Base-by-base conservation (phyloP, 257 asterid species). In the Coffea canephora region DNA sequence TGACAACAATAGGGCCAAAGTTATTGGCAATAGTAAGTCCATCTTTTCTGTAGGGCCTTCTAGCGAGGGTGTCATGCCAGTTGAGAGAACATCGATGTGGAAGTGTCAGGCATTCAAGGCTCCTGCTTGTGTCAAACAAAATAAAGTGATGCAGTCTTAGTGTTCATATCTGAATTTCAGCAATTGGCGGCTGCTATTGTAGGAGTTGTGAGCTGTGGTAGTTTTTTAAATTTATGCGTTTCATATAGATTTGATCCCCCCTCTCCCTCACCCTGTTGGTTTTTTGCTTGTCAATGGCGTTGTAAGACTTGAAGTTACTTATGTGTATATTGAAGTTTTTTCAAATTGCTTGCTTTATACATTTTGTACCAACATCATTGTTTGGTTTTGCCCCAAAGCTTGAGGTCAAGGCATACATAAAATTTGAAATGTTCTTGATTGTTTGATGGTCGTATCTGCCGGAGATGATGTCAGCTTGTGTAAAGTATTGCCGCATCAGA, bases 81-180 rank as follows among this genome's bases (percentile, higher is more conserved):
- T 78, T 55, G 97, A 90, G 87, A 90, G 87, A 89, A 43, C 90
- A 69, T 81, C 91, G 2, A 65, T 83, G 86, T 94, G 96, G 97
- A 92, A 94, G 89, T 94, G 97, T 70, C 96, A 92, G 82, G 81
- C 97, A 18, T 88, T 91, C 89, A 89, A 91, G 89, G 93, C 86
- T 76, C 92, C 93, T 23, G 81, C 91, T 76, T 85, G 92, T 85
- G 93, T 88, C 70, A 83, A 93, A 85, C 97, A 89, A 75, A 91
- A 91, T 81, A 89, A 94, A 82, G 92, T 90, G 79, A 79, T 92
- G 92, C 98, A 90, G 81, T 92, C 93, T 84, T 92, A 92, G 90
- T 84, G 84, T 88, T 81, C 69, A 79, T 86, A 81, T 65, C 72
- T 75, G 49, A 64, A 57, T 85, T 81, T 75, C 72, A 77, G 82